Conservation (phyloP, 495 filamentous ascomycete genomes). For the Trichocladium uniseriatum region DNA sequence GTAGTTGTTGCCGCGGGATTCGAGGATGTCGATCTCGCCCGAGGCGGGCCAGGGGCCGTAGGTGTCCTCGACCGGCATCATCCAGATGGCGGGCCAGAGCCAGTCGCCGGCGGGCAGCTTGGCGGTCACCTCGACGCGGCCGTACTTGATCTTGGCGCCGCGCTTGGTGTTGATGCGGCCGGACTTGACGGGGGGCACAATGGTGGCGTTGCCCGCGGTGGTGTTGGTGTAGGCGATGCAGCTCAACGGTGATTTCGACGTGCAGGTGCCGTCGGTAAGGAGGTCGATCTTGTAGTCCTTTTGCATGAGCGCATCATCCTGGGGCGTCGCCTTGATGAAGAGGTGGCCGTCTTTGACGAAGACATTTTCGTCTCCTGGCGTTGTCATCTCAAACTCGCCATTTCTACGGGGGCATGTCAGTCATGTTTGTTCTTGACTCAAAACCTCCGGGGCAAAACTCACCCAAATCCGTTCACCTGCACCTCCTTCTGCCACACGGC, state of each 20-base stretch:
- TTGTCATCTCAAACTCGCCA: constrained; percentile 70
- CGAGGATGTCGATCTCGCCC: constrained; percentile 80
- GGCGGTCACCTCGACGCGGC: constrained; percentile 70
- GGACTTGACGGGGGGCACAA: constrained; percentile 71
- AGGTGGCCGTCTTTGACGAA: constrained; percentile 60
- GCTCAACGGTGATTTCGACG: constrained; percentile 42
- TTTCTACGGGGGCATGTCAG: constrained; percentile 44
- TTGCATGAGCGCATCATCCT: constrained; percentile 53
- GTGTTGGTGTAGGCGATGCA: constrained; percentile 55
- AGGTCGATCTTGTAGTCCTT: constrained; percentile 58
- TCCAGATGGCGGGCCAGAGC: constrained; percentile 90
- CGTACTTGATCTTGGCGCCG: constrained; percentile 65
- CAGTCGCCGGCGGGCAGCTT: constrained; percentile 69
- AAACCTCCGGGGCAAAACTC: constrained; percentile 18
- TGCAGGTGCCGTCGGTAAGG: constrained; percentile 53
- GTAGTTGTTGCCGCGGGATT: constrained; percentile 72
- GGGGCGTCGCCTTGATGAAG: constrained; percentile 67
- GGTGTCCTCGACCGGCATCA: constrained; percentile 63
- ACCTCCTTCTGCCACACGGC: constrained; percentile 69
- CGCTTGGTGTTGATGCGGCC: constrained; percentile 65
- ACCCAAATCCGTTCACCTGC: constrained; percentile 79
- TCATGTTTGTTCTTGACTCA: background rate
- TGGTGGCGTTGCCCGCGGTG: constrained; percentile 60
- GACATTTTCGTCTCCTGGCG: constrained; percentile 57
- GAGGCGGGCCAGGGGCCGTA: constrained; percentile 73